Evolutionary conservation across 495 filamentous ascomycete species (phyloP).

Genomic region (Daldinia grandis): DNA sequence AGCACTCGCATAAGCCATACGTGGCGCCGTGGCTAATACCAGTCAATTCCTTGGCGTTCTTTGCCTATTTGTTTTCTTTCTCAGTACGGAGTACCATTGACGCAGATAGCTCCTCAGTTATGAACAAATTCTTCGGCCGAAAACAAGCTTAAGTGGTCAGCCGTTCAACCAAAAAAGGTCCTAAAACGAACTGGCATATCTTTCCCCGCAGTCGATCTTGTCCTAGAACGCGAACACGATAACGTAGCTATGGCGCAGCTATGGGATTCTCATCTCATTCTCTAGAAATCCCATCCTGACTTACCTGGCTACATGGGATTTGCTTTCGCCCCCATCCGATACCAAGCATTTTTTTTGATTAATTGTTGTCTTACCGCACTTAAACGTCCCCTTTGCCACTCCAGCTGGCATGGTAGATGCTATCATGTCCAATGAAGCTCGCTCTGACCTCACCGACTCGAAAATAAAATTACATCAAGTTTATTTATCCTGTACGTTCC

Average conservation of each 20-base stretch:
- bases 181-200: neutral
- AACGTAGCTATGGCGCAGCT: constrained; percentile 15
- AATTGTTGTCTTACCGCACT: constrained; percentile 21
- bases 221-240: constrained; percentile 9
- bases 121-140: constrained; percentile 13
- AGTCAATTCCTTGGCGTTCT: neutral
- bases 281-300: constrained; percentile 28
- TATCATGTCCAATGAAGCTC: neutral
- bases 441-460: neutral
- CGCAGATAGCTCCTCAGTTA: constrained; percentile 3
- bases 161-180: neutral
- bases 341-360: constrained; percentile 35
- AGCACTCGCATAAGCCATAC: neutral
- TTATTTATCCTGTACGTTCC: neutral
- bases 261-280: constrained; percentile 29
- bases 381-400: neutral
- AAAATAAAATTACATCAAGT: neutral
- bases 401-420: neutral
- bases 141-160: constrained; percentile 1
- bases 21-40: constrained; percentile 23
- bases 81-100: constrained; percentile 3
- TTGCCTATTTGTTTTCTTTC: neutral
- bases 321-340: constrained; percentile 21
- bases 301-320: constrained; percentile 28
- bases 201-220: constrained; percentile 37